Conservation (phyloP, 495 filamentous ascomycete species). For the Staphylotrichum longicolle region DNA sequence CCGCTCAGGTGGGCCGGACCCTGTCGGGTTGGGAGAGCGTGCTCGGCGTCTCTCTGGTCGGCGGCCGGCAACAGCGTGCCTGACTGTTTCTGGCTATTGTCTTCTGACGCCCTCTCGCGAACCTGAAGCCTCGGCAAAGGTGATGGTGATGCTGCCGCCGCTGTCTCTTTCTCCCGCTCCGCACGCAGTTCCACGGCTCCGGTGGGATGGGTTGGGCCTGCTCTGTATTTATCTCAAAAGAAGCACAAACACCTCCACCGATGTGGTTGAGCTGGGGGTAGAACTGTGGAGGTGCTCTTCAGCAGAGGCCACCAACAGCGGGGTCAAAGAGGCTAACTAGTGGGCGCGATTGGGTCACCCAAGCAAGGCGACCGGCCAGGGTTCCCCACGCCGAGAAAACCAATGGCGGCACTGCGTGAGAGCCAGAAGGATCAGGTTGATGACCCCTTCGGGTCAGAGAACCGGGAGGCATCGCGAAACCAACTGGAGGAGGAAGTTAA, state of each 20-base stretch:
- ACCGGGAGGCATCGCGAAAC: constrained; percentile 19
- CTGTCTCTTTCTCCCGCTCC: constrained; percentile 4
- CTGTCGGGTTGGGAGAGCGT: background rate
- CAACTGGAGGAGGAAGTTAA: background rate
- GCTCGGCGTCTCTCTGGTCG: background rate
- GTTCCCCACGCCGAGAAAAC: constrained; percentile 36
- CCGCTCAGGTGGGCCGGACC: constrained; percentile 2
- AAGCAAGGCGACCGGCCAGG: constrained; percentile 8
- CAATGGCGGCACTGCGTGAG: constrained; percentile 25
- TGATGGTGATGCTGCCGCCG: too few species aligned
- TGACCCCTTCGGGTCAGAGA: background rate
- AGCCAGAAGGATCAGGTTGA: background rate
- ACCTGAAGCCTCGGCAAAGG: too few species aligned
- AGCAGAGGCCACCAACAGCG: constrained; percentile 33
- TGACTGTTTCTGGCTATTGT: too few species aligned
- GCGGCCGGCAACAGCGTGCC: background rate
- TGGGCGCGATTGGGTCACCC: constrained; percentile 32
- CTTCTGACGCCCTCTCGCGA: too few species aligned
- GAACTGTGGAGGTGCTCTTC: constrained; percentile 16
- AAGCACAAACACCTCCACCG: constrained; percentile 15
- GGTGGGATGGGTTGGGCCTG: constrained; percentile 14
- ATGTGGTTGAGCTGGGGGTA: constrained; percentile 2
- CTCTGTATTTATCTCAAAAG: constrained; percentile 21
- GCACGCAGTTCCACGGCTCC: background rate
- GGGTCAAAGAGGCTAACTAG: constrained; percentile 24